Percentiles rank a stretch among this genome's conserved stretches.
Conservation (phyloP, 306 rosid species). For the Prunus armeniaca region DNA sequence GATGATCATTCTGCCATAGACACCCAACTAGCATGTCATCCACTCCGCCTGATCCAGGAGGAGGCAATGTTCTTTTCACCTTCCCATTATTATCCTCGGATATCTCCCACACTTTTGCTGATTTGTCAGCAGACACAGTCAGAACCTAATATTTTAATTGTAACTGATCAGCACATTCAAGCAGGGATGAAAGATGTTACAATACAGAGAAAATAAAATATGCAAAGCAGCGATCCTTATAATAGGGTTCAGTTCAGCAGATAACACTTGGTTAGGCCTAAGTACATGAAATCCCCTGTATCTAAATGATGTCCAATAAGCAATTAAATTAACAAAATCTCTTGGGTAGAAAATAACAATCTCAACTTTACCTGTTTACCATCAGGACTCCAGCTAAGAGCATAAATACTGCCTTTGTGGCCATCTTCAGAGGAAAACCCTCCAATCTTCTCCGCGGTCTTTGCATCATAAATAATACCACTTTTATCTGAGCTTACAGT, state of each 20-base stretch:
- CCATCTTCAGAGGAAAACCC: constrained; percentile 86
- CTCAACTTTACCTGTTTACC: constrained; percentile 66
- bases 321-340: no score
- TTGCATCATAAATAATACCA: constrained; percentile 76
- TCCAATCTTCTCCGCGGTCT: constrained; percentile 82
- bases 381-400: constrained; percentile 95
- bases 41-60: constrained; percentile 79
- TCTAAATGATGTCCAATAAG: not conserved
- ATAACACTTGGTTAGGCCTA: not conserved
- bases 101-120: constrained; percentile 88
- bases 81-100: constrained; percentile 64
- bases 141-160: constrained; percentile 51
- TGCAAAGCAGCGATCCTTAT: not conserved
- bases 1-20: constrained; percentile 78
- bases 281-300: not conserved
- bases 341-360: not conserved
- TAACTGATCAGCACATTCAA: constrained; percentile 25
- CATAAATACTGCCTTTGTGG: constrained; percentile 91
- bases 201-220: not conserved
- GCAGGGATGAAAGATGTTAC: not conserved
- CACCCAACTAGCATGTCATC: constrained; percentile 96
- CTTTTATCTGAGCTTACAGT: constrained; percentile 90
- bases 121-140: constrained; percentile 95
- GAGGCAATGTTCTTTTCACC: constrained; percentile 66
- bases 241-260: not conserved